Conservation (phyloP, 2,329 filamentous ascomycete genomes). For the Neofusicoccum cordaticola region DNA sequence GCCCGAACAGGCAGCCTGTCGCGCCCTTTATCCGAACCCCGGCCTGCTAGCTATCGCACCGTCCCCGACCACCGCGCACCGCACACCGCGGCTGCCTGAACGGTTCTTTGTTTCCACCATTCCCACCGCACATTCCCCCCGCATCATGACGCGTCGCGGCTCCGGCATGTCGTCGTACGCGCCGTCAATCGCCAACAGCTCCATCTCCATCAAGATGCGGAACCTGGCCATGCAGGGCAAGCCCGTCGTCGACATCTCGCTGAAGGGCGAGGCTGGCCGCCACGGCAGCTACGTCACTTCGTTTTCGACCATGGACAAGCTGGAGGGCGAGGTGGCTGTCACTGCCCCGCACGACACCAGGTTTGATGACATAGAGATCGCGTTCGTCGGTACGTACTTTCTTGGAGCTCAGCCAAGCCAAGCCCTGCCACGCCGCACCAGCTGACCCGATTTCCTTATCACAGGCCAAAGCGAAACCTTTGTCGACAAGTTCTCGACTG, state of each 20-base stretch:
- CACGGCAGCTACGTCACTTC: conserved; percentile 39
- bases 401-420: background rate
- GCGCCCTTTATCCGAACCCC: background rate
- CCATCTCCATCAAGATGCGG: conserved; percentile 28
- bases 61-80: background rate
- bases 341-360: conserved; percentile 50
- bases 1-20: background rate
- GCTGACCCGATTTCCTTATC: conserved; percentile 20
- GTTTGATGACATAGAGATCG: conserved; percentile 59
- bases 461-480: conserved; percentile 51
- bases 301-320: conserved; percentile 57
- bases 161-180: background rate
- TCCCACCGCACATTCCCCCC: background rate
- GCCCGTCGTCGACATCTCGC: conserved; percentile 43
- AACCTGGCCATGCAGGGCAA: conserved; percentile 34
- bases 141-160: background rate
- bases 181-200: background rate
- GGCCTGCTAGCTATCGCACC: background rate
- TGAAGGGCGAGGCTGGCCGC: conserved; percentile 33
- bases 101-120: background rate
- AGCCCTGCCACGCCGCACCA: background rate
- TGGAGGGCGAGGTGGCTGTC: conserved; percentile 54
- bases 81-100: background rate
- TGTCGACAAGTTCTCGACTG: conserved; percentile 54
- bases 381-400: conserved; percentile 52